Evolutionary conservation across 2,329 filamentous ascomycete genomes (phyloP).

Genomic region (Parastagonospora avenae): DNA sequence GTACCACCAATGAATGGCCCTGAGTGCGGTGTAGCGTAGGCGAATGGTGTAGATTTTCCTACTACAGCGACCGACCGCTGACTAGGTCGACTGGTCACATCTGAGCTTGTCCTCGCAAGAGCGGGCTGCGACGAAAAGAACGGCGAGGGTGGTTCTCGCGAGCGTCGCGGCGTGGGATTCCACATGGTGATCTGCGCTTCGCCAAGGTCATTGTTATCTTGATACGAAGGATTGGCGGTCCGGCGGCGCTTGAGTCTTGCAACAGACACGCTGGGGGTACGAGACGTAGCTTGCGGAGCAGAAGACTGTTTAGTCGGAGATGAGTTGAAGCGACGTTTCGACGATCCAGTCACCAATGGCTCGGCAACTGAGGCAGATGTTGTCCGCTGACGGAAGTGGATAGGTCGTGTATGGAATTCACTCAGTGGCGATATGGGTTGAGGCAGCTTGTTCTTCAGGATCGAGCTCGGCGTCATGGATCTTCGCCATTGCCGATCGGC

Average conservation of each 20-base stretch:
- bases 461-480: constrained; percentile 42
- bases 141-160: constrained; percentile 52
- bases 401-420: constrained; percentile 37
- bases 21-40: constrained; percentile 78
- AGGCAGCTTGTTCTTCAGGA: constrained; percentile 35
- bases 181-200: constrained; percentile 38
- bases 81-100: constrained; percentile 50
- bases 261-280: constrained; percentile 43
- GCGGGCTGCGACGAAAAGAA: constrained; percentile 42
- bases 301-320: constrained; percentile 38
- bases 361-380: constrained; percentile 37
- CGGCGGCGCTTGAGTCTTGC: constrained; percentile 56
- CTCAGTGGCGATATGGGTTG: constrained; percentile 46
- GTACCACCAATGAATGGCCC: constrained; percentile 40
- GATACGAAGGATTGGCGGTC: constrained; percentile 32
- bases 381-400: constrained; percentile 29
- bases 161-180: constrained; percentile 50
- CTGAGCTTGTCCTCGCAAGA: constrained; percentile 36
- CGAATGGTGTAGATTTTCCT: constrained; percentile 60
- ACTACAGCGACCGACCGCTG: constrained; percentile 43
- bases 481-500: constrained; percentile 41
- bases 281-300: constrained; percentile 32
- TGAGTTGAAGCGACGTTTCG: constrained; percentile 38
- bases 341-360: constrained; percentile 21
- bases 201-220: constrained; percentile 11